Evolutionary conservation across 768 basidiomycete species (phyloP), one percentile per base, ranked within the genome.

Genomic region (Leucogyrophana mollusca): DNA sequence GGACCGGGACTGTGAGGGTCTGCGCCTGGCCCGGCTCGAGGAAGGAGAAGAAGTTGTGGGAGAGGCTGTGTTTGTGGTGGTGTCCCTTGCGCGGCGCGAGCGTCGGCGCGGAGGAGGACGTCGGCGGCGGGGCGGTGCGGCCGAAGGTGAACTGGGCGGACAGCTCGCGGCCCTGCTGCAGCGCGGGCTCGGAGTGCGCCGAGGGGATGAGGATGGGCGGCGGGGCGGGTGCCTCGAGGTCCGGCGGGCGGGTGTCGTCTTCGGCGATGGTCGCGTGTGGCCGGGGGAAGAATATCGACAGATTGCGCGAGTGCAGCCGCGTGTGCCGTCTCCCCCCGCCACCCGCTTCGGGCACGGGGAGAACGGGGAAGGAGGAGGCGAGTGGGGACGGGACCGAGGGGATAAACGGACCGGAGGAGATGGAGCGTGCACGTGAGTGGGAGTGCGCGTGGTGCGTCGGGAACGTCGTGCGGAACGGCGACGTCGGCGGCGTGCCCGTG

Each of bases 21-120:
- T 20, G 44, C 9, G 16, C 34, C 36, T 49, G 54, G 7, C 82
- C 83, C 1, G 92, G 92, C 55, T 94, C 92, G 34, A 97, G 83
- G 61, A 96, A 96, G 0, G 92, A 93, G 68, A 95, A 95, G 67
- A 96, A 94, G 57, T 90, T 92, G 62, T 96, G 93, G 1, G 93
- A 95, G 9, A 94, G 66, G 0, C 92, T 95, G 64, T 95, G 94
- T 65, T 93, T 92, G 59, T 95, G 94, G 66, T 96, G 87, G 58
- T 92, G 90, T 0, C 90, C 90, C 33, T 87, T 61, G 60, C 56
- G 53, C 51, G 56, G 21, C 51, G 67, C 40, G 56, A 71, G 48
- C 35, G 24, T 52, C 3, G 51, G 54, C 24, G 56, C 52, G 4
- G 60, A 64, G 35, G 41, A 49, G 23, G 50, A 62, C 53, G 63